Evolutionary conservation across 768 basidiomycete species (phyloP), one percentile per base, ranked within the genome.

Genomic region (Tylopilus vinaceipallidus): DNA sequence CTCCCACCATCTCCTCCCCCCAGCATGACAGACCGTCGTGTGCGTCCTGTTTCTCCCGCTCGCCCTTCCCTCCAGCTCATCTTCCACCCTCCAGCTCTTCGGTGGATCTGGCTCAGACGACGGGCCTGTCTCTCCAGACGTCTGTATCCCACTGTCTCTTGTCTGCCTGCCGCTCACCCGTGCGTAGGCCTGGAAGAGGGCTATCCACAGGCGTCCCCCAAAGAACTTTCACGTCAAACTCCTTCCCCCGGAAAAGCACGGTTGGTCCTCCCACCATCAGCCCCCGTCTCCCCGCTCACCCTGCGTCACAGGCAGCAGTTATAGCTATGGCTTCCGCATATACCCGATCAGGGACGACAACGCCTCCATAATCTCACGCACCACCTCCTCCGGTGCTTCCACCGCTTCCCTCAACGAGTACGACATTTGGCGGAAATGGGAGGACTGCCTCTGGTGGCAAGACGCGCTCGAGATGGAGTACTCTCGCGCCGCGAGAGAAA

Each of bases 391-490:
- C 20, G 52, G 68, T 24, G 73, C 65, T 19, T 75, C 76, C 6
- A 47, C 60, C 27, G 60, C 58, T 16, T 69, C 68, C 2, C 50
- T 68, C 39, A 58, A 65, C 9, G 81, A 81, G 49, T 91, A 92
- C 59, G 84, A 86, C 13, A 73, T 92, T 32, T 89, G 86, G 81
- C 75, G 90, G 23, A 73, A 77, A 39, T 92, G 90, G 90, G 90
- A 90, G 49, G 90, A 92, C 58, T 90, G 87, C 50, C 71, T 92
- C 10, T 79, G 74, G 71, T 83, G 91, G 58, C 90, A 92, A 63
- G 81, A 85, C 36, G 67, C 70, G 2, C 71, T 92, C 10, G 88
- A 90, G 65, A 53, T 61, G 14, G 84, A 86, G 61, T 92, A 91
- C 57, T 58, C 69, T 17, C 73, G 75, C 22, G 73, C 81, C 56